A percentile compares a stretch with the other conserved stretches of the same genome.
phyloP scores from a whole-genome alignment of 805 yeast species.

The Candida corydali region DNA sequence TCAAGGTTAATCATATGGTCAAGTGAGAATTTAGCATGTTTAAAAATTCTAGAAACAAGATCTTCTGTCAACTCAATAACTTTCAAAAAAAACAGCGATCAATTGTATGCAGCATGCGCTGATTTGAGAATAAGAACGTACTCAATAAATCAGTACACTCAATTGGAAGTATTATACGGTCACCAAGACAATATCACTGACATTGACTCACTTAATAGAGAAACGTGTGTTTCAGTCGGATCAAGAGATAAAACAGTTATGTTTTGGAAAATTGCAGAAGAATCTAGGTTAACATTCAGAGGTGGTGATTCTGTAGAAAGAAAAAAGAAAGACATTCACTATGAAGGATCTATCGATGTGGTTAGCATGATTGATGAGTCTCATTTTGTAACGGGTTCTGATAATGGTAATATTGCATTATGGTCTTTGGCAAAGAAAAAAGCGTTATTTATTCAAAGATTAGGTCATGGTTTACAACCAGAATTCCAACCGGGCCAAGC shows the following conservation, averaged over 20 bases:
- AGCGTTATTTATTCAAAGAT: conserved; percentile 64
- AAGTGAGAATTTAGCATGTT: conserved; percentile 67
- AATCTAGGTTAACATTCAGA: conserved; percentile 86
- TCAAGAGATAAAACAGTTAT: conserved; percentile 92
- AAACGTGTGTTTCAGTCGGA: conserved; percentile 94
- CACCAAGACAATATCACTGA: conserved; percentile 90
- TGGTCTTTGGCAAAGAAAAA: conserved; percentile 93
- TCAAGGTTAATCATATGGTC: conserved; percentile 83
- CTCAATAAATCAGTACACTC: conserved; percentile 80
- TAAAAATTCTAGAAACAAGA: conserved; percentile 73
- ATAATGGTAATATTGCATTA: conserved; percentile 83
- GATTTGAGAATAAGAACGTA: conserved; percentile 88
- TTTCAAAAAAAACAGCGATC: conserved; percentile 79
- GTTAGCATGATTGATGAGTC: conserved; percentile 90
- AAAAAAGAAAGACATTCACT: conserved; percentile 37
- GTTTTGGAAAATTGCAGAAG: conserved; percentile 96
- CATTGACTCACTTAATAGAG: conserved; percentile 75
- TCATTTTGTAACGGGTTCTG: conserved; percentile 92
- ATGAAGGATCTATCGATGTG: conserved; percentile 88
- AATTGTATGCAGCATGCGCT: conserved; percentile 87
- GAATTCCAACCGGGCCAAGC: conserved; percentile 35
- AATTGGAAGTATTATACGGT: conserved; percentile 87
- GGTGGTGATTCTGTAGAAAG: conserved; percentile 69
- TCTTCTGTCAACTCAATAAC: conserved; percentile 69
- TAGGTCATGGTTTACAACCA: conserved; percentile 73